These are phyloP conservation scores for Nitzschia putrida DNA, from an alignment of 108 stramenopile species.

Conservation along the genomic window DNA sequence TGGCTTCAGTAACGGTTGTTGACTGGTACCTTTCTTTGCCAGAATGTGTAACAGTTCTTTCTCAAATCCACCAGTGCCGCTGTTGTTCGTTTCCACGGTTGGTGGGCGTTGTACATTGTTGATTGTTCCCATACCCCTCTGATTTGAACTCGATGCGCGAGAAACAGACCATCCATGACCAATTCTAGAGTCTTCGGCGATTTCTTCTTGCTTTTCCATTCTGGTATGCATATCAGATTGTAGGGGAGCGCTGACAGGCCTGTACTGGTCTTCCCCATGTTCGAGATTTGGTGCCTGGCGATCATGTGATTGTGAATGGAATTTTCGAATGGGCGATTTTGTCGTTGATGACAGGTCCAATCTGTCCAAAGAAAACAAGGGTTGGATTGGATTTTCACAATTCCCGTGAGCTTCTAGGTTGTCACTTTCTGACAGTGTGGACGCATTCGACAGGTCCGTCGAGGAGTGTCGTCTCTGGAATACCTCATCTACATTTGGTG, in stretches of 20 bases:
- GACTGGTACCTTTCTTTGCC: not conserved
- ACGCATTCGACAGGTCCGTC: conserved; percentile 5
- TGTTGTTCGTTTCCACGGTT: not conserved
- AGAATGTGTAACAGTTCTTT: conserved; percentile 7
- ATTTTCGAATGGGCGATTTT: conserved; percentile 6
- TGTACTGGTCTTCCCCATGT: no score
- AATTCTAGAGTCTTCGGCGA: not conserved
- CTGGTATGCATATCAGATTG: not conserved
- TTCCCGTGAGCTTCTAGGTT: not conserved
- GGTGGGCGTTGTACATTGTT: no score
- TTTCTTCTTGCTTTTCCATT: not conserved
- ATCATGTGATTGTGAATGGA: conserved; percentile 6
- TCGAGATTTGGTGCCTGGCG: not conserved
- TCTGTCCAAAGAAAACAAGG: conserved; percentile 32
- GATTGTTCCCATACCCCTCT: no score
- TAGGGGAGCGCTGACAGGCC: not conserved
- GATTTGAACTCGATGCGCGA: no score
- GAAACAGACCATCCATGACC: not conserved
- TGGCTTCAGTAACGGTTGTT: not conserved
- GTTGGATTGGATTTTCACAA: conserved; percentile 26
- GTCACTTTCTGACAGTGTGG: not conserved
- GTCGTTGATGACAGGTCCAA: conserved; percentile 22
- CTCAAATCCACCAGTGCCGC: not conserved
- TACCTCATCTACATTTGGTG: conserved; percentile 28
- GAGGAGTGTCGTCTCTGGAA: conserved; percentile 19